Base-by-base conservation (phyloP, 768 basidiomycete species). In the Leccinum ochraceum region DNA sequence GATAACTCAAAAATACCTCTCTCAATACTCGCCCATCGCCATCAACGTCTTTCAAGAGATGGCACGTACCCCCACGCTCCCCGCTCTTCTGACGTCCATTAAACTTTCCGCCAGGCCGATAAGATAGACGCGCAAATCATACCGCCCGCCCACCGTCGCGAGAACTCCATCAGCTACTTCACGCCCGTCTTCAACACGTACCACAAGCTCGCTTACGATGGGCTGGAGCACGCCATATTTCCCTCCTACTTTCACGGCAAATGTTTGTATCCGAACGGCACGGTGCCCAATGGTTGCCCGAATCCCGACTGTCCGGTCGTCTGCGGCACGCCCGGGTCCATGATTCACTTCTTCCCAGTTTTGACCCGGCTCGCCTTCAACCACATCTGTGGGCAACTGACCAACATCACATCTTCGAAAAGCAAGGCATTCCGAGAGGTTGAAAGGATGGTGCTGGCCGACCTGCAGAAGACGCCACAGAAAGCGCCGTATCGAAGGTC, bases 261-360 rank as follows among this genome's bases (percentile, higher is more conserved):
- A 73, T 91, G 90, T 66, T 81, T 82, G 68, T 67, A 67, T 53
- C 65, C 77, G 24, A 76, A 82, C 49, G 83, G 84, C 46, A 74
- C 79, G 58, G 82, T 88, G 44, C 90, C 89, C 16, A 56, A 75
- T 2, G 90, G 90, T 24, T 92, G 90, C 65, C 90, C 90, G 9
- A 89, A 91, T 64, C 88, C 89, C 37, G 84, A 91, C 67, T 92
- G 90, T 69, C 83, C 88, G 22, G 82, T 90, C 58, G 83, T 90
- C 34, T 92, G 90, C 63, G 89, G 90, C 67, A 92, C 90, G 6
- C 88, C 90, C n/a, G 89, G 90, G 10, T 91, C 89, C 3, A 73
- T 92, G 64, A 81, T 88, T 10, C 88, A 90, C 74, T 88, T 84
- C 75, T 91, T 80, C 73, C 54, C 75, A 8, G 77, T 65, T 30